Percentiles rank a stretch among this genome's conserved stretches.
Evolutionary conservation across 1,139 yeast genomes (phyloP).

Genomic region (Hemisphaericaspora xylofermentans): DNA sequence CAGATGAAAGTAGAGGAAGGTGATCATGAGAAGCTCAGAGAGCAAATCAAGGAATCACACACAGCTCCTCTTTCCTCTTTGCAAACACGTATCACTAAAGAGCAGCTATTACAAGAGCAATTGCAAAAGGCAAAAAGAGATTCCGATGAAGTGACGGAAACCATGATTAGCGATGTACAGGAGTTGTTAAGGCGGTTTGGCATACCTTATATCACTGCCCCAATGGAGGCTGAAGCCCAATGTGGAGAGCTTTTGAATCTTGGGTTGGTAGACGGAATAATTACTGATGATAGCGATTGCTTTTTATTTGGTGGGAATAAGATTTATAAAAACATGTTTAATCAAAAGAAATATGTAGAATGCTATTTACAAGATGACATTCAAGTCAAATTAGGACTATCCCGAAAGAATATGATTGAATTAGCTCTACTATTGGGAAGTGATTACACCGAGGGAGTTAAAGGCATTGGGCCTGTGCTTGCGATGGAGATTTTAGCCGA

Average conservation of each 20-base stretch:
- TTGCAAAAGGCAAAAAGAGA: constrained; percentile 74
- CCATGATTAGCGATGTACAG: constrained; percentile 88
- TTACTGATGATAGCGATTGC: constrained; percentile 97
- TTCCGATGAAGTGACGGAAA: constrained; percentile 84
- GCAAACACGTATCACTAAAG: constrained; percentile 47
- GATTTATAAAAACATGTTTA: constrained; percentile 91
- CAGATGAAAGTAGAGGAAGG: constrained; percentile 67
- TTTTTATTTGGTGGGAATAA: constrained; percentile 87
- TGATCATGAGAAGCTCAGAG: constrained; percentile 67
- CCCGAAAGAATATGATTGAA: constrained; percentile 63
- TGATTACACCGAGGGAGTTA: constrained; percentile 89
- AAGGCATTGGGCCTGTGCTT: constrained; percentile 89
- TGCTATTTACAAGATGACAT: constrained; percentile 67
- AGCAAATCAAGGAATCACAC: constrained; percentile 37
- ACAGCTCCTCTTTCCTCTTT: constrained; percentile 21
- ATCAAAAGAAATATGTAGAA: constrained; percentile 89
- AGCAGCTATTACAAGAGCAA: constrained; percentile 55
- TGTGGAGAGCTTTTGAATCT: constrained; percentile 75
- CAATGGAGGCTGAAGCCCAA: constrained; percentile 98
- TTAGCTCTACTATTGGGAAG: constrained; percentile 85
- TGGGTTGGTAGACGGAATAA: constrained; percentile 86
- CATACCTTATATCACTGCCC: constrained; percentile 90
- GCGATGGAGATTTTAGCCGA: constrained; percentile 94
- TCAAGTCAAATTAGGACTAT: constrained; percentile 63
- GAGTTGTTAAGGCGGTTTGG: constrained; percentile 85